Conservation (phyloP, 495 filamentous ascomycete genomes). For the Penicillium pulvis region DNA sequence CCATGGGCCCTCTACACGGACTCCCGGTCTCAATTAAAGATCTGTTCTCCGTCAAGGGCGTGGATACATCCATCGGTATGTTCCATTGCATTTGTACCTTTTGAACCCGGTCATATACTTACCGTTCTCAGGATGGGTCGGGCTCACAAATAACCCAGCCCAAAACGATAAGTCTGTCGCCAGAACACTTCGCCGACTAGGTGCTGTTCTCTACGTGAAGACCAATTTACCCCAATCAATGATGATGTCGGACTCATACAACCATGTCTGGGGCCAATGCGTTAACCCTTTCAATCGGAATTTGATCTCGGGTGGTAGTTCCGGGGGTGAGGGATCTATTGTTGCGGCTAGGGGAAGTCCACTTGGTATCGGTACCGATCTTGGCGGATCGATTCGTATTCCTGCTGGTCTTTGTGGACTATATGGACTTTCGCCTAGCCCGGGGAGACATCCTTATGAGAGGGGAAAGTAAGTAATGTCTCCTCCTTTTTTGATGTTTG, state of each 20-base stretch:
- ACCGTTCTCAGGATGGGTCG: slow-evolving; percentile 35
- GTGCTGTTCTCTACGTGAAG: slow-evolving; percentile 62
- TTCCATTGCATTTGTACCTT: background rate
- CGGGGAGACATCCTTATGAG: slow-evolving; percentile 56
- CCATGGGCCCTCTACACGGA: slow-evolving; percentile 66
- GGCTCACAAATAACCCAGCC: slow-evolving; percentile 35
- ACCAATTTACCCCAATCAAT: slow-evolving; percentile 61
- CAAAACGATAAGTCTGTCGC: slow-evolving; percentile 32
- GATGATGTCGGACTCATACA: slow-evolving; percentile 60
- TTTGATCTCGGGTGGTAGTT: slow-evolving; percentile 61
- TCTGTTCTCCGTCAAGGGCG: slow-evolving; percentile 59
- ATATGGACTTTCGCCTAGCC: slow-evolving; percentile 66
- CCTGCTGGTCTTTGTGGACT: slow-evolving; percentile 67
- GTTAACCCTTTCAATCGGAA: slow-evolving; percentile 58
- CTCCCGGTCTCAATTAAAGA: slow-evolving; percentile 72
- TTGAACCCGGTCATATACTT: background rate
- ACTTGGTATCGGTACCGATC: slow-evolving; percentile 69
- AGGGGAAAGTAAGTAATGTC: slow-evolving; percentile 39
- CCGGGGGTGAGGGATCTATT: slow-evolving; percentile 69
- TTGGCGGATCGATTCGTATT: slow-evolving; percentile 66
- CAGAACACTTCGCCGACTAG: slow-evolving; percentile 34
- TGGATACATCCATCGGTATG: slow-evolving; percentile 50
- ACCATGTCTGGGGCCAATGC: slow-evolving; percentile 50
- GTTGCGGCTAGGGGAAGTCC: slow-evolving; percentile 58
- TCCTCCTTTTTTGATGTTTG: background rate